Conservation (phyloP, 202 grass and related monocot species). For the Elaeis oleifera region DNA sequence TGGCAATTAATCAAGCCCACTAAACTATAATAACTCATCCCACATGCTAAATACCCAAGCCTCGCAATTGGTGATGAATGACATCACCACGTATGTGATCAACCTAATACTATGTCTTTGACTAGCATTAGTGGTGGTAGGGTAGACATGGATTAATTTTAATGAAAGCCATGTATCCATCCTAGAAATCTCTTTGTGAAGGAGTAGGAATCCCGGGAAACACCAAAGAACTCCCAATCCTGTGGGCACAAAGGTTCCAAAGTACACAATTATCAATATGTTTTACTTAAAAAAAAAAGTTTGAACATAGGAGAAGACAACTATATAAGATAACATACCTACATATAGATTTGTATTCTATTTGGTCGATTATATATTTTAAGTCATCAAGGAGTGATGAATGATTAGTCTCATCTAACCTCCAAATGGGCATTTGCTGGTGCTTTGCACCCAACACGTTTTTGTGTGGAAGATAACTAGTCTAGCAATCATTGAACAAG, state of each 20-base stretch:
- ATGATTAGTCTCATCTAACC: slow-evolving; percentile 1
- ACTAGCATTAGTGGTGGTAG: too few species aligned
- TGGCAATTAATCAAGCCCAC: too few species aligned
- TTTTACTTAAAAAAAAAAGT: not conserved
- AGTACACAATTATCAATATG: not conserved
- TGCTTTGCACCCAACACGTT: not conserved
- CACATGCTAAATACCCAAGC: too few species aligned
- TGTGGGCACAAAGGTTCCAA: not conserved
- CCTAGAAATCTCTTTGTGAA: too few species aligned
- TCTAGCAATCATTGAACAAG: not conserved
- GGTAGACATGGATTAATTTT: too few species aligned
- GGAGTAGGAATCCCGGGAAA: too few species aligned
- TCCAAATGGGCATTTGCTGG: not conserved
- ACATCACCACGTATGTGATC: too few species aligned
- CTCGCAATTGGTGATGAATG: too few species aligned
- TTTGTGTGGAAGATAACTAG: not conserved
- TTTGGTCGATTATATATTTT: not conserved
- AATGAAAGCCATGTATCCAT: too few species aligned
- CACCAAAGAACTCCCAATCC: too few species aligned
- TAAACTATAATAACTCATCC: too few species aligned
- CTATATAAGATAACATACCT: not conserved
- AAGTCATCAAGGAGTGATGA: not conserved
- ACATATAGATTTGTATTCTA: not conserved
- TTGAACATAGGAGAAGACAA: not conserved
- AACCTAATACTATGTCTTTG: too few species aligned